These are phyloP conservation scores for Cicer pinnatifidum DNA, from an alignment of 306 rosid genomes.

Conservation along the genomic window DNA sequence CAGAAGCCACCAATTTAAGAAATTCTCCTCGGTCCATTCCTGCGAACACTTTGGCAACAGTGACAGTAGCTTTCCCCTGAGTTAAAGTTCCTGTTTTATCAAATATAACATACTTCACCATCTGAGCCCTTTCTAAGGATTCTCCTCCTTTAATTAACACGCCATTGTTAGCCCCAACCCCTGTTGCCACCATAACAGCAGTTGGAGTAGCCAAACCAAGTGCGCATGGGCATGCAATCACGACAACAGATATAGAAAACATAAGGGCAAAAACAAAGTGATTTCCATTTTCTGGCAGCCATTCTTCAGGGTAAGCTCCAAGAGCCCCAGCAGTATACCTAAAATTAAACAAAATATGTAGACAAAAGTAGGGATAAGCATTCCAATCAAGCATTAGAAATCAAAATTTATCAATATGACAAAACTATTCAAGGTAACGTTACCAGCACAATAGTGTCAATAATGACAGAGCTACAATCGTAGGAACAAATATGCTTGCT, in stretches of 20 bases:
- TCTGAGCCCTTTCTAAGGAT: conserved; percentile 94
- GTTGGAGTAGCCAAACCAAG: conserved; percentile 99
- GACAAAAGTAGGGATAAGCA: conserved; percentile 35
- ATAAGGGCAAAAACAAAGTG: conserved; percentile 95
- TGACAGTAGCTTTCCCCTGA: conserved; percentile 88
- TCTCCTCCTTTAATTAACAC: conserved; percentile 98
- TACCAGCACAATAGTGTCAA: conserved; percentile 83
- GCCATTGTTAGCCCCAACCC: conserved; percentile 97
- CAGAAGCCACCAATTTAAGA: conserved; percentile 95
- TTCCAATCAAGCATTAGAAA: conserved; percentile 28
- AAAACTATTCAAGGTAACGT: conserved; percentile 45
- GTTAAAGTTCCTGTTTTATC: conserved; percentile 99
- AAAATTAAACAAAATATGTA: conserved; percentile 43
- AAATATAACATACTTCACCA: conserved; percentile 82
- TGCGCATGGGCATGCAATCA: conserved; percentile 98
- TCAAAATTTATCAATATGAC: conserved; percentile 22
- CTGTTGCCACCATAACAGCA: conserved; percentile 99
- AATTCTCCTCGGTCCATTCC: conserved; percentile 91
- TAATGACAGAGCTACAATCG: conserved; percentile 74
- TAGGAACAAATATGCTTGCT: conserved; percentile 95
- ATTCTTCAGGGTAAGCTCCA: conserved; percentile 84
- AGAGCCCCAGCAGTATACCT: conserved; percentile 87
- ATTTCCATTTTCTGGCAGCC: conserved; percentile 96
- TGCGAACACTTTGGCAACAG: conserved; percentile 75
- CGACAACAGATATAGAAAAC: conserved; percentile 96